phyloP scores from a whole-genome alignment of 192 early-diverging fungal genomes.

The Backusella australiensis region DNA sequence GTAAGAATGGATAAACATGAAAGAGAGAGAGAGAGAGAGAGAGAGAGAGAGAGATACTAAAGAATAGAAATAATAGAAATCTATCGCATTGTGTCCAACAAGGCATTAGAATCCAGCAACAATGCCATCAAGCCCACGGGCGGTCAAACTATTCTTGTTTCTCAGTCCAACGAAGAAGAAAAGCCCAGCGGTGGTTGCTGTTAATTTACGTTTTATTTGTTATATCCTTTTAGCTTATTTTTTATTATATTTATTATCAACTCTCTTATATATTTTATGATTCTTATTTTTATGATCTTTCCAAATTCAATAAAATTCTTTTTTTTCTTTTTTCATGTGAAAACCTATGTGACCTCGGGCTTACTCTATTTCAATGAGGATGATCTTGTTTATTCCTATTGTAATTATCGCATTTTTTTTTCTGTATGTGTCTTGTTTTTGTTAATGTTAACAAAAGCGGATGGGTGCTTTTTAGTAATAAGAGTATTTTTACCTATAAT shows the following conservation, averaged over 20 bases:
- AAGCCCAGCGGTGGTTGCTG: constrained; percentile 65
- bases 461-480: too few relatives aligned
- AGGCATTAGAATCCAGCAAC: constrained; percentile 81
- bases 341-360: background rate
- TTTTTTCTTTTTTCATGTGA: background rate
- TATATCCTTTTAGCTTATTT: background rate
- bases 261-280: background rate
- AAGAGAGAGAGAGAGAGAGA: background rate
- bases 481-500: too few relatives aligned
- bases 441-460: background rate
- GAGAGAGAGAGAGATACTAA: background rate
- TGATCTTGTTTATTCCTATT: background rate
- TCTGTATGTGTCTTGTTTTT: background rate
- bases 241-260: background rate
- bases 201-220: constrained; percentile 29
- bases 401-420: background rate
- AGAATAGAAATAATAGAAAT: constrained; percentile 59
- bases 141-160: constrained; percentile 71
- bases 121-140: constrained; percentile 67
- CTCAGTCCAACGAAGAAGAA: constrained; percentile 55
- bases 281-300: background rate
- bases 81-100: constrained; percentile 96
- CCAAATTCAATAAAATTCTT: background rate
- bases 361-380: background rate
- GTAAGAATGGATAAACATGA: constrained; percentile 40